phyloP scores from a whole-genome alignment of 257 asterid genomes.

The Lithospermum erythrorhizon region DNA sequence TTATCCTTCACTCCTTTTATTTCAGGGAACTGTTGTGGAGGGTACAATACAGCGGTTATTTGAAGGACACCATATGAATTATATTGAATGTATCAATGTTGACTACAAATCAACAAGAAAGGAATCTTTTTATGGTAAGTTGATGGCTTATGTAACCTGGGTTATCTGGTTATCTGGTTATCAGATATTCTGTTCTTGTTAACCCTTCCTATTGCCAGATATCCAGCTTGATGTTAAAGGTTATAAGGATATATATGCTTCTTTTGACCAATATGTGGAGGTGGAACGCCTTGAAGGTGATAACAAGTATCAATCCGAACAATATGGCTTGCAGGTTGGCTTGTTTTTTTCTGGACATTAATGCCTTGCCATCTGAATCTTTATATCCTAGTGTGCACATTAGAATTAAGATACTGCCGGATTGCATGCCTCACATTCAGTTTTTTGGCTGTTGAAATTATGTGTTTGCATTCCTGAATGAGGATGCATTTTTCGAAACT shows the following conservation, averaged over 20 bases:
- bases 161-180: neutral
- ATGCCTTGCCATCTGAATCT: neutral
- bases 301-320: conserved; percentile 8
- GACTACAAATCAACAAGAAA: conserved; percentile 77
- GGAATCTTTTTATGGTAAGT: conserved; percentile 74
- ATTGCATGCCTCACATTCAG: too few relatives aligned
- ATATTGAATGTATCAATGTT: conserved; percentile 68
- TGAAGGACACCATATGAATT: conserved; percentile 81
- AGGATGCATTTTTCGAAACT: too few relatives aligned
- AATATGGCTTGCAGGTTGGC: conserved; percentile 9
- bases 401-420: neutral
- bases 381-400: neutral
- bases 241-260: conserved; percentile 6
- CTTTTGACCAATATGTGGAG: conserved; percentile 11
- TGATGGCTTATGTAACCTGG: neutral
- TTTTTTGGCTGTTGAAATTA: neutral
- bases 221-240: conserved; percentile 11
- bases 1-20: neutral
- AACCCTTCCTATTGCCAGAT: neutral
- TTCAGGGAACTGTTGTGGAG: conserved; percentile 83
- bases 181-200: neutral
- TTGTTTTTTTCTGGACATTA: neutral
- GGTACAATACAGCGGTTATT: conserved; percentile 79
- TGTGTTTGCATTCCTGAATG: neutral
- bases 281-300: conserved; percentile 9